Evolutionary conservation across 2,329 filamentous ascomycete species (phyloP).

Genomic region (Aspergillus fumigatus): DNA sequence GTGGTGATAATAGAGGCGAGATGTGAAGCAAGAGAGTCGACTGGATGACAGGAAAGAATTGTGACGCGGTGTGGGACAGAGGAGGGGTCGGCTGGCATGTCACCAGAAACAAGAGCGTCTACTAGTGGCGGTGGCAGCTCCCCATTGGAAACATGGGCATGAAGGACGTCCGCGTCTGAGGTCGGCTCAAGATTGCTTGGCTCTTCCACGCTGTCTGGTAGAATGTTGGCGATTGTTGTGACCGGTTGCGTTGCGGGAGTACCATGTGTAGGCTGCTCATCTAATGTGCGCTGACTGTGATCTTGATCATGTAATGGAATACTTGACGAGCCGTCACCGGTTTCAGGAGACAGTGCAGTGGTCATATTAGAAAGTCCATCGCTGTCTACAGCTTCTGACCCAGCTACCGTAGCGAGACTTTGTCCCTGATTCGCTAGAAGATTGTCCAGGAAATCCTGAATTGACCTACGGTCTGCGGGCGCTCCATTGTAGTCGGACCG

Average conservation of each 20-base stretch:
- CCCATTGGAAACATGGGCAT: slow-evolving; percentile 12
- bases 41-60: slow-evolving; percentile 39
- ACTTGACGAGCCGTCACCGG: slow-evolving; percentile 9
- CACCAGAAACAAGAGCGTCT: slow-evolving; percentile 14
- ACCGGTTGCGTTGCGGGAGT: slow-evolving; percentile 7
- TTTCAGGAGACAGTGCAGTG: slow-evolving; percentile 12
- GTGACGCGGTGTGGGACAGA: slow-evolving; percentile 36
- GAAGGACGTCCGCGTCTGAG: slow-evolving; percentile 8
- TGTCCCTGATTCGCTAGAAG: slow-evolving; percentile 29
- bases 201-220: slow-evolving; percentile 31
- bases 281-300: not conserved
- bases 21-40: slow-evolving; percentile 40
- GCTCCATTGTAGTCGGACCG: slow-evolving; percentile 10
- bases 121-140: slow-evolving; percentile 15
- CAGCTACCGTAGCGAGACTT: slow-evolving; percentile 12
- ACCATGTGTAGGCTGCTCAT: slow-evolving; percentile 7
- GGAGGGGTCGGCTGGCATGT: slow-evolving; percentile 5
- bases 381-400: slow-evolving; percentile 15
- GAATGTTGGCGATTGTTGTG: slow-evolving; percentile 18
- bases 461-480: slow-evolving; percentile 22
- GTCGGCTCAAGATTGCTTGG: slow-evolving; percentile 14
- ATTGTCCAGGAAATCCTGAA: slow-evolving; percentile 34
- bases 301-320: slow-evolving; percentile 2
- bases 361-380: slow-evolving; percentile 22
- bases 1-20: slow-evolving; percentile 35